Conservation (phyloP, 441 rosid species). For the Melastoma candidum region DNA sequence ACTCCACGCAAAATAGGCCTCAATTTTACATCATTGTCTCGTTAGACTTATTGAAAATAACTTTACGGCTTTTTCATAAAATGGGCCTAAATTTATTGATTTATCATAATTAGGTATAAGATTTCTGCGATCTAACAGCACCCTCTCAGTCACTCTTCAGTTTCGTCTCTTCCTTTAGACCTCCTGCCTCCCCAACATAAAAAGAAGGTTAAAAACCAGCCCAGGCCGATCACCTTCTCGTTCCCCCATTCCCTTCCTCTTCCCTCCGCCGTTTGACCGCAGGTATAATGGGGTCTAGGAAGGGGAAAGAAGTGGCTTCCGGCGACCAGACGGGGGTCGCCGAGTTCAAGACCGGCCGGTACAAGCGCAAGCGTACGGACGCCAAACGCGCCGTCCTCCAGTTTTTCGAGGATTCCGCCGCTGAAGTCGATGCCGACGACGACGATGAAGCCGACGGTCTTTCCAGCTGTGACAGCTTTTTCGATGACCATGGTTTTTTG, state of each 20-base stretch:
- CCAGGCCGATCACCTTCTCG: too few species aligned
- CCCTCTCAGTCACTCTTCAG: too few species aligned
- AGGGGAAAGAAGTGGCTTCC: conserved; percentile 29
- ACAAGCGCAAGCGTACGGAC: conserved; percentile 27
- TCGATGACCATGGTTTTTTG: conserved; percentile 25
- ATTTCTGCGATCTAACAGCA: background rate
- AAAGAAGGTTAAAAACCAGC: too few species aligned
- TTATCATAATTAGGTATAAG: too few species aligned
- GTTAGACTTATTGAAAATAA: too few species aligned
- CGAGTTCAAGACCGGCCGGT: conserved; percentile 26
- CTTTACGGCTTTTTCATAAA: too few species aligned
- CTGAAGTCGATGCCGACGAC: conserved; percentile 37
- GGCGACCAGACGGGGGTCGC: conserved; percentile 40
- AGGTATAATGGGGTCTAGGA: conserved; percentile 15
- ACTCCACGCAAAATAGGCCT: too few species aligned
- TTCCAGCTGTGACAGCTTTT: conserved; percentile 27
- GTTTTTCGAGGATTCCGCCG: conserved; percentile 66
- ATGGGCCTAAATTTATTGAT: too few species aligned
- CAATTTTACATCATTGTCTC: too few species aligned
- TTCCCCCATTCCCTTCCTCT: too few species aligned
- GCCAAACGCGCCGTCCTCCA: conserved; percentile 45
- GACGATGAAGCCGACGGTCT: conserved; percentile 34
- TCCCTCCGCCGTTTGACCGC: background rate
- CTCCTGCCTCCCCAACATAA: too few species aligned
- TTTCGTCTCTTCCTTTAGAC: too few species aligned